Evolutionary conservation across 805 yeast species (phyloP).

Genomic region (Zygotorulaspora danielsina): DNA sequence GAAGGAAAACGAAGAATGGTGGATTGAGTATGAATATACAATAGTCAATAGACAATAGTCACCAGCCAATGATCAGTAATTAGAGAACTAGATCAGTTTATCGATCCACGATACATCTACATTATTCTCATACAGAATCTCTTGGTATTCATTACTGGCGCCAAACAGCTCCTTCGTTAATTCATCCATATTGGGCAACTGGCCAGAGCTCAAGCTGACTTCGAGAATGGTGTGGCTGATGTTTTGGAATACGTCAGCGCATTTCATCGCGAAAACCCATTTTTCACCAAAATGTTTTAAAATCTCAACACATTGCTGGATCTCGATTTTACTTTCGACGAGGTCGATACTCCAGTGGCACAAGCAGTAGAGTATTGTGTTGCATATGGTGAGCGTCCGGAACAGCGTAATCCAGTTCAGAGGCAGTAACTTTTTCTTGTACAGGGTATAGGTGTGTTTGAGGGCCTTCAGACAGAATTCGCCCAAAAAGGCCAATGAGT

Average conservation of each 20-base stretch:
- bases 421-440: constrained; percentile 43
- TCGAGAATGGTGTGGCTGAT: constrained; percentile 44
- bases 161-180: constrained; percentile 41
- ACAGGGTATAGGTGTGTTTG: constrained; percentile 44
- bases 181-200: constrained; percentile 40
- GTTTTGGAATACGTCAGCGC: constrained; percentile 43
- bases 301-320: constrained; percentile 44
- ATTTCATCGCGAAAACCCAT: constrained; percentile 45
- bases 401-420: constrained; percentile 48
- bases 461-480: constrained; percentile 44
- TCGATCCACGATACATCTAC: constrained; percentile 45
- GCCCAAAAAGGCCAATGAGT: constrained; percentile 41
- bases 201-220: constrained; percentile 39
- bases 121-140: constrained; percentile 44
- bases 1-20: neutral
- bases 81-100: constrained; percentile 17
- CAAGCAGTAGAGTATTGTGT: constrained; percentile 44
- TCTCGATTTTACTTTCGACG: constrained; percentile 43
- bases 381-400: constrained; percentile 45
- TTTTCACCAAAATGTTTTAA: constrained; percentile 43
- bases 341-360: constrained; percentile 46
- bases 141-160: constrained; percentile 44
- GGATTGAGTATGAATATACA: neutral
- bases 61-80: neutral
- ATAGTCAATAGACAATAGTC: no score